Evolutionary conservation across 306 rosid genomes (phyloP).

Genomic region (Senna tora): DNA sequence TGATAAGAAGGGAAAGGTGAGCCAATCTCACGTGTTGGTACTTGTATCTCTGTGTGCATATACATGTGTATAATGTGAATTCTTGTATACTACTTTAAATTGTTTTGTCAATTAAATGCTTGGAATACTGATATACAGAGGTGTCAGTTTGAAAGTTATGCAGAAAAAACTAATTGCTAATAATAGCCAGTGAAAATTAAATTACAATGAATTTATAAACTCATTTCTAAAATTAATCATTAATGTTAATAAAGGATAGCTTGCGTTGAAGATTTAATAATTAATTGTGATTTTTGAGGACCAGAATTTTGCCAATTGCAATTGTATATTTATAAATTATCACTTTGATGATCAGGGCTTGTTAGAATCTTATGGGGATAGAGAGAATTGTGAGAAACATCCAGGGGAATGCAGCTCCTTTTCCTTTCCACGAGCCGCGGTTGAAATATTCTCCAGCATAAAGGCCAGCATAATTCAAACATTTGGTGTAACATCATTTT

Average conservation of each 20-base stretch:
- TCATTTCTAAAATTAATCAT: constrained; percentile 20
- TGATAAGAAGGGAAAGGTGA: constrained; percentile 61
- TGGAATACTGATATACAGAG: constrained; percentile 12
- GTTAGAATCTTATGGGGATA: constrained; percentile 41
- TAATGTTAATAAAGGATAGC: neutral
- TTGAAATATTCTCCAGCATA: constrained; percentile 67
- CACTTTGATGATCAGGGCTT: constrained; percentile 53
- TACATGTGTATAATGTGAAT: constrained; percentile 9
- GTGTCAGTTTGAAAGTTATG: constrained; percentile 23
- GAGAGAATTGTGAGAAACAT: constrained; percentile 45
- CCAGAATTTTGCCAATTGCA: constrained; percentile 28
- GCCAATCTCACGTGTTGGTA: constrained; percentile 24
- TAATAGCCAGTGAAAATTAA: constrained; percentile 23
- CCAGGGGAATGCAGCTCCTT: constrained; percentile 61
- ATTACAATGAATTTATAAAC: constrained; percentile 20
- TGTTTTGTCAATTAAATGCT: neutral
- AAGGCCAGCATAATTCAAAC: constrained; percentile 61
- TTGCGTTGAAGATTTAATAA: constrained; percentile 1
- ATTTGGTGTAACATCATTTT: constrained; percentile 53
- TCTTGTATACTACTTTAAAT: constrained; percentile 9
- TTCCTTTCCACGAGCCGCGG: constrained; percentile 73
- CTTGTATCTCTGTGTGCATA: constrained; percentile 21
- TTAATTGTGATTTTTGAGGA: constrained; percentile 16
- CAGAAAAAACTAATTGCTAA: constrained; percentile 14
- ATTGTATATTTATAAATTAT: constrained; percentile 33